Evolutionary conservation across 306 rosid species (phyloP).

Genomic region (Datisca glomerata): DNA sequence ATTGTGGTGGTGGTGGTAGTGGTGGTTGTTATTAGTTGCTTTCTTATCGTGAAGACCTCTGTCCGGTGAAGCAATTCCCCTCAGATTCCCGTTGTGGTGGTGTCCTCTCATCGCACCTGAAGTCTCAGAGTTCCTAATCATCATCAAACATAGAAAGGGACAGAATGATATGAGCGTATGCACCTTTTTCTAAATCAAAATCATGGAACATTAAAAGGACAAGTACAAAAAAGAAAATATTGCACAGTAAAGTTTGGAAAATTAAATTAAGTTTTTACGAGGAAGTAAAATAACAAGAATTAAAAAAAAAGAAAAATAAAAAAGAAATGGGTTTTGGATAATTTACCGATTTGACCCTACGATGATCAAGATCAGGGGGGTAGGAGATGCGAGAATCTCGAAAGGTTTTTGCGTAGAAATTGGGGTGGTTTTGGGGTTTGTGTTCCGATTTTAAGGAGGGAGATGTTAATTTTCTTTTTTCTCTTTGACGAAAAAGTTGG

Average conservation of each 20-base stretch:
- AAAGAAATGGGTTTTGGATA: neutral
- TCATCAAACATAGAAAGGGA: constrained; percentile 2
- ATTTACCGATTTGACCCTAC: constrained; percentile 39
- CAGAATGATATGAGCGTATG: constrained; percentile 6
- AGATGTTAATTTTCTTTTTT: constrained; percentile 21
- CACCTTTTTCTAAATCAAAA: constrained; percentile 9
- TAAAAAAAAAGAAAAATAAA: neutral
- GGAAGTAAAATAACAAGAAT: no score
- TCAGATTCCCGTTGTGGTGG: constrained; percentile 57
- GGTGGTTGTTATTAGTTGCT: constrained; percentile 22
- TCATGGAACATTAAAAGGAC: neutral
- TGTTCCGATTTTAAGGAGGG: constrained; percentile 16
- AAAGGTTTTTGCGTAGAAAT: constrained; percentile 29
- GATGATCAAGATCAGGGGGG: constrained; percentile 28
- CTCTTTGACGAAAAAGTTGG: constrained; percentile 10
- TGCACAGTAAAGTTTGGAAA: no score
- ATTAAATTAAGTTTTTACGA: no score
- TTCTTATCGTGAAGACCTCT: constrained; percentile 88
- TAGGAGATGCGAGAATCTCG: constrained; percentile 18
- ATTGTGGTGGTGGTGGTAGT: constrained; percentile 16
- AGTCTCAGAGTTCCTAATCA: constrained; percentile 66
- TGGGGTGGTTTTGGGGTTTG: constrained; percentile 17
- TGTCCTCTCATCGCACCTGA: constrained; percentile 73
- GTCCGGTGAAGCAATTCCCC: constrained; percentile 78
- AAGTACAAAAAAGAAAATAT: neutral